These are phyloP conservation scores for Eucalyptus erythrocorys DNA, from an alignment of 345 rosid genomes.

Conservation along the genomic window DNA sequence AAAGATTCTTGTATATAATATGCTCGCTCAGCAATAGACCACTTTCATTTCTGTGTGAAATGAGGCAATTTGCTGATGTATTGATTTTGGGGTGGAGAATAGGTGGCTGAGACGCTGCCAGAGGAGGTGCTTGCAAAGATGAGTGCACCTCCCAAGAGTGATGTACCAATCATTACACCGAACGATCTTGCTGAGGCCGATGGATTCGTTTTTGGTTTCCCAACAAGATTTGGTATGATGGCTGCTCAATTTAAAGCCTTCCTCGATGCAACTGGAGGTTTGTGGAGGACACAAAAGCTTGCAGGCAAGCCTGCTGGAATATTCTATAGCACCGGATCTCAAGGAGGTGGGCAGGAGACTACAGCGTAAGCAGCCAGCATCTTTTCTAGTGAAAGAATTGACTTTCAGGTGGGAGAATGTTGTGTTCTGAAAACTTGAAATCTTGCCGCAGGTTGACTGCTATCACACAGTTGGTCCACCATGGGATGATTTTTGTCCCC, in stretches of 20 bases:
- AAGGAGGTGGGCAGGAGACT: slow-evolving; percentile 98
- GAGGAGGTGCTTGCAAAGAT: slow-evolving; percentile 76
- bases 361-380: slow-evolving; percentile 53
- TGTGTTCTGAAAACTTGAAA: not conserved
- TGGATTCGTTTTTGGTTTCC: slow-evolving; percentile 86
- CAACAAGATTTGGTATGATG: slow-evolving; percentile 99
- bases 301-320: slow-evolving; percentile 98
- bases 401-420: not conserved
- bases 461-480: slow-evolving; percentile 93
- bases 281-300: slow-evolving; percentile 88
- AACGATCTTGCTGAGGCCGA: slow-evolving; percentile 80
- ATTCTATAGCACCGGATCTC: slow-evolving; percentile 96
- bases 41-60: not conserved
- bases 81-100: not conserved
- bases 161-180: slow-evolving; percentile 67
- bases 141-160: slow-evolving; percentile 89
- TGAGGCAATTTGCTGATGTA: not conserved
- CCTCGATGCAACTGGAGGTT: slow-evolving; percentile 86
- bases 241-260: slow-evolving; percentile 96
- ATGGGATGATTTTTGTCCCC: slow-evolving; percentile 88
- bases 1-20: not conserved
- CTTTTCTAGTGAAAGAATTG: not conserved
- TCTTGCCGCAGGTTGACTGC: slow-evolving; percentile 62
- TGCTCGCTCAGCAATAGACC: not conserved
- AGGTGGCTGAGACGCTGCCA: slow-evolving; percentile 91